These are phyloP conservation scores for Arabidopsis hybrid DNA, from an alignment of 441 rosid species.

Conservation along the genomic window DNA sequence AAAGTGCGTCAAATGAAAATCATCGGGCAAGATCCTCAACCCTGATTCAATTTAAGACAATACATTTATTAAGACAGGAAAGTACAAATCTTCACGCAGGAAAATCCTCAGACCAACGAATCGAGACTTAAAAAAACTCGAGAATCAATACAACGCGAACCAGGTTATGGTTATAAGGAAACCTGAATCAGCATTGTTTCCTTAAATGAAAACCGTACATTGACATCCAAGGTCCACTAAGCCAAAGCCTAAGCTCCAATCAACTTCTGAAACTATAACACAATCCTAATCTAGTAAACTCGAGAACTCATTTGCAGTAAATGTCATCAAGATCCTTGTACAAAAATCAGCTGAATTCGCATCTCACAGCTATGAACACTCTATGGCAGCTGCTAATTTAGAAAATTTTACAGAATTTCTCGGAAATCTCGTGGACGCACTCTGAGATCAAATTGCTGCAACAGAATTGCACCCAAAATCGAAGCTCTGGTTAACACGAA, in stretches of 20 bases:
- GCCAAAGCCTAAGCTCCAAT: constrained; percentile 15
- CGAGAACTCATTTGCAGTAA: constrained; percentile 22
- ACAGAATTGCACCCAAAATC: constrained; percentile 28
- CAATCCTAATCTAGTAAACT: constrained; percentile 22
- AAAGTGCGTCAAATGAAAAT: background rate
- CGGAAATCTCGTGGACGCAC: constrained; percentile 25
- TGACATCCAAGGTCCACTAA: background rate
- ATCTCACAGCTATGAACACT: constrained; percentile 10
- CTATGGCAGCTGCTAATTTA: constrained; percentile 12
- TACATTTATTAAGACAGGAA: too few species aligned
- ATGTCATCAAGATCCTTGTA: constrained; percentile 25
- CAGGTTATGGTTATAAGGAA: constrained; percentile 3
- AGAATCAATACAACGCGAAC: constrained; percentile 7
- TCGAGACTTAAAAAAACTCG: background rate
- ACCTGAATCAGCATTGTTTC: constrained; percentile 21
- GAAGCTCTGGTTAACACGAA: constrained; percentile 16
- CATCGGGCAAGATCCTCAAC: too few species aligned
- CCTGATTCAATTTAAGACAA: too few species aligned
- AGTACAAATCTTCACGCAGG: too few species aligned
- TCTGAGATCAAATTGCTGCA: constrained; percentile 46
- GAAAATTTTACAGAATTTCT: constrained; percentile 28
- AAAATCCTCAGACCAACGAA: background rate
- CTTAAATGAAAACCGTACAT: constrained; percentile 5
- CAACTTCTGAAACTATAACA: constrained; percentile 14
- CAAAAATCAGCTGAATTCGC: constrained; percentile 9